Conservation (phyloP, 768 basidiomycete genomes). For the Termitomyces heimii region DNA sequence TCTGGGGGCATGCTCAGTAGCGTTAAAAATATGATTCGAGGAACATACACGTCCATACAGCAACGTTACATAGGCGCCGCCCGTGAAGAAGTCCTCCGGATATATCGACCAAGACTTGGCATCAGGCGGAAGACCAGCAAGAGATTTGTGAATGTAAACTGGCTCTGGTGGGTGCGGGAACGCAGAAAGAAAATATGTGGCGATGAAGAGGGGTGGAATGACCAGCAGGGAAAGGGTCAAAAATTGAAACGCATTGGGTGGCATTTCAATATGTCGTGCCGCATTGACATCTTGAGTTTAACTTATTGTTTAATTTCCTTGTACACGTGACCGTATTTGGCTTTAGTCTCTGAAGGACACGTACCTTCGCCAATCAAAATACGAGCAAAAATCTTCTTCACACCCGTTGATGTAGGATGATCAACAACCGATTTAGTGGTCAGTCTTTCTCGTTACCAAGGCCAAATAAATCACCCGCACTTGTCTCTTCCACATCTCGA, state of each 20-base stretch:
- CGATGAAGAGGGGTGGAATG: slow-evolving; percentile 54
- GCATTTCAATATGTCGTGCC: slow-evolving; percentile 12
- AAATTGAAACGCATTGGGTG: slow-evolving; percentile 34
- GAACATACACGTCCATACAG: slow-evolving; percentile 54
- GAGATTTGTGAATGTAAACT: slow-evolving; percentile 46
- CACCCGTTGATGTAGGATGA: not conserved
- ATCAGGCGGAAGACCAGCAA: slow-evolving; percentile 51
- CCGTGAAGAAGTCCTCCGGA: slow-evolving; percentile 61
- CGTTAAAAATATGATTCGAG: not conserved
- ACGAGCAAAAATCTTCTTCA: not conserved
- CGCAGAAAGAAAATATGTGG: slow-evolving; percentile 54
- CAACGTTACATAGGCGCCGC: slow-evolving; percentile 57
- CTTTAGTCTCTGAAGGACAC: not conserved
- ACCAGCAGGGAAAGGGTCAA: slow-evolving; percentile 52
- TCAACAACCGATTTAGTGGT: slow-evolving; percentile 14
- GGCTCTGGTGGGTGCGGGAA: slow-evolving; percentile 59
- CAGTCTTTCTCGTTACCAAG: slow-evolving; percentile 5
- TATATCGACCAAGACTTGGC: slow-evolving; percentile 66
- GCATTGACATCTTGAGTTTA: not conserved
- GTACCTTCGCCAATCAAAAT: not conserved
- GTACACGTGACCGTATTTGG: slow-evolving; percentile 5
- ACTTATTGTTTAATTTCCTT: not conserved
- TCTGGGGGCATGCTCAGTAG: slow-evolving; percentile 27
- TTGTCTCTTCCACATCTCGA: slow-evolving; percentile 17
- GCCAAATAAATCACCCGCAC: slow-evolving; percentile 18